phyloP scores from a whole-genome alignment of 306 rosid species.

The Glycyrrhiza uralensis region DNA sequence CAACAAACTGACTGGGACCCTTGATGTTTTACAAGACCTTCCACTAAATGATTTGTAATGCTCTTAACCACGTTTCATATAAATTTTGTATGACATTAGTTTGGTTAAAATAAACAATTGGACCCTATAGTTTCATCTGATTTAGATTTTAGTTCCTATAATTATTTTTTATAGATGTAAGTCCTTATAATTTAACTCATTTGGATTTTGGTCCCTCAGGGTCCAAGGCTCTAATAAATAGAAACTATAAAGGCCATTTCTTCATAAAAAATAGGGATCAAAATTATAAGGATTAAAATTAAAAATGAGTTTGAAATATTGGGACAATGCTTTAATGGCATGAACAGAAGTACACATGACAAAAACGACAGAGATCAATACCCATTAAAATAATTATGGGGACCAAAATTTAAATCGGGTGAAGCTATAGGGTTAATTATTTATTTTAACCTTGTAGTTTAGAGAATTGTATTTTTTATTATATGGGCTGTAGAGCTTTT shows the following conservation, averaged over 20 bases:
- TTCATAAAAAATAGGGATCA: not conserved
- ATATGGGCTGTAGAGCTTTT: not conserved
- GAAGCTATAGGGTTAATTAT: not conserved
- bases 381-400: not conserved
- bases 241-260: not conserved
- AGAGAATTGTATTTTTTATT: not conserved
- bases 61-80: slow-evolving; percentile 36
- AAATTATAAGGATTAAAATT: not conserved
- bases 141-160: not conserved
- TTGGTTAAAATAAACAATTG: not conserved
- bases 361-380: not conserved
- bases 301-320: not conserved
- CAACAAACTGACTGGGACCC: slow-evolving; percentile 77
- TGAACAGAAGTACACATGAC: not conserved
- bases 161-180: not conserved
- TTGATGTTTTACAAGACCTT: slow-evolving; percentile 73
- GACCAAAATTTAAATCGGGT: not conserved
- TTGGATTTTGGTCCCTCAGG: not conserved
- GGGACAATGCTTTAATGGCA: not conserved
- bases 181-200: not conserved
- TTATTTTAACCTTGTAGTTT: slow-evolving; percentile 19
- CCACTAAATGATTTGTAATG: slow-evolving; percentile 71
- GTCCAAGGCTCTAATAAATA: not conserved
- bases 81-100: slow-evolving; percentile 5
- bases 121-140: not conserved